Percentiles rank a stretch among this genome's conserved stretches.
These are phyloP conservation scores for Arthrobotrys musiformis DNA, from an alignment of 2,329 filamentous ascomycete genomes.

Conservation along the genomic window DNA sequence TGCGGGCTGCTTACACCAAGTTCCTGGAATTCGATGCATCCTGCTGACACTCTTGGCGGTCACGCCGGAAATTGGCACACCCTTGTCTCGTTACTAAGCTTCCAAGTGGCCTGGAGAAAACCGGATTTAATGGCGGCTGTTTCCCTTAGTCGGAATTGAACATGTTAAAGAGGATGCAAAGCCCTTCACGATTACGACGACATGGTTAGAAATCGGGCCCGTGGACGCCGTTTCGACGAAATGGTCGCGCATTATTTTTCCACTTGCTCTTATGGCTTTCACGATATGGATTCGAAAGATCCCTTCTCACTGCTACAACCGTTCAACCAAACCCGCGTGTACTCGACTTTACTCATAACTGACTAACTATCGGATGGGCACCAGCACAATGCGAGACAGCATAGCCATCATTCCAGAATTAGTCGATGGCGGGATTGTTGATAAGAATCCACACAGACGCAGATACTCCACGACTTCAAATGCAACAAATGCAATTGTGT, in stretches of 20 bases:
- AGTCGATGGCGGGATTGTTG: no score
- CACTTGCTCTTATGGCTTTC: background rate
- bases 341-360: no score
- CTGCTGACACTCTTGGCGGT: constrained; percentile 43
- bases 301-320: no score
- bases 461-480: no score
- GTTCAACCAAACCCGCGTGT: no score
- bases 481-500: no score
- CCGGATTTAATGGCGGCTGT: constrained; percentile 42
- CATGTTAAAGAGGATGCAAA: constrained; percentile 15
- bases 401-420: no score
- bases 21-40: constrained; percentile 17
- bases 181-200: constrained; percentile 33
- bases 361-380: no score
- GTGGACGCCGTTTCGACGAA: constrained; percentile 20
- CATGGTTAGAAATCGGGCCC: constrained; percentile 19
- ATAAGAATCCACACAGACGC: no score
- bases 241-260: no score
- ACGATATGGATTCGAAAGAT: no score
- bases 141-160: constrained; percentile 5
- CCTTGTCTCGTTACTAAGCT: constrained; percentile 28
- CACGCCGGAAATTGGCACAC: constrained; percentile 25
- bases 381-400: no score
- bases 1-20: constrained; percentile 47
- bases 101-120: constrained; percentile 23